These are phyloP conservation scores for Trametes villosa DNA, from an alignment of 768 basidiomycete species.

Conservation along the genomic window DNA sequence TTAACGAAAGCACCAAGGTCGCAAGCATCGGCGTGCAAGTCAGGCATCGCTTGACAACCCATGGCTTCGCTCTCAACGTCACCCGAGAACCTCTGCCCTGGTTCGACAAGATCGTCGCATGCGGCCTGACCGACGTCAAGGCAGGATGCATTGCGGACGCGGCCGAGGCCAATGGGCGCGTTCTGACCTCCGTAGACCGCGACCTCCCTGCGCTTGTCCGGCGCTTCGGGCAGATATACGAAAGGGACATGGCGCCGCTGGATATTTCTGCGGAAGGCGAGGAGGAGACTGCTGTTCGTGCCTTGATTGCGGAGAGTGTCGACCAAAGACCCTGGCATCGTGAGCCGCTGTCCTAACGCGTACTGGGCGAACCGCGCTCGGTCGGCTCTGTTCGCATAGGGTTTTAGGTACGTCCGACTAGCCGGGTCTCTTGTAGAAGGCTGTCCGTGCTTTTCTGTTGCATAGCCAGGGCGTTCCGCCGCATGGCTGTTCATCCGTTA, in stretches of 20 bases:
- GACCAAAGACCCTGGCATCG: constrained; percentile 22
- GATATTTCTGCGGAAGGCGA: constrained; percentile 28
- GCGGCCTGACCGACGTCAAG: constrained; percentile 83
- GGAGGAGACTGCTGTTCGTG: constrained; percentile 29
- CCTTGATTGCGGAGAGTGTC: constrained; percentile 28
- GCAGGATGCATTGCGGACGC: constrained; percentile 64
- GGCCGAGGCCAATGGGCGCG: background rate
- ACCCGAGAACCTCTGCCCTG: constrained; percentile 79
- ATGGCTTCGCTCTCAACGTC: constrained; percentile 94
- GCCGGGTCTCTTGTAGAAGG: background rate
- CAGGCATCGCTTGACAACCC: constrained; percentile 90
- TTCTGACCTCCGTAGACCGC: constrained; percentile 40
- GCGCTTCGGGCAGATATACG: constrained; percentile 35
- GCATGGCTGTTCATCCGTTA: no score
- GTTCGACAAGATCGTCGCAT: constrained; percentile 90
- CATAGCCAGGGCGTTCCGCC: no score
- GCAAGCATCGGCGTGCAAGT: constrained; percentile 97
- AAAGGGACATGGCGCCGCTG: constrained; percentile 35
- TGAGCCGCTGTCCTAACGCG: constrained; percentile 1
- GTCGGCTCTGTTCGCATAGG: background rate
- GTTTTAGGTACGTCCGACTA: background rate
- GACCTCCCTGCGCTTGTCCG: constrained; percentile 54
- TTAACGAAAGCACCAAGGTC: constrained; percentile 80
- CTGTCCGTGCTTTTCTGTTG: no score
- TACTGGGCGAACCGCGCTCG: background rate